These are phyloP conservation scores for Neurospora cerealis DNA, from an alignment of 495 filamentous ascomycete species.

Conservation along the genomic window DNA sequence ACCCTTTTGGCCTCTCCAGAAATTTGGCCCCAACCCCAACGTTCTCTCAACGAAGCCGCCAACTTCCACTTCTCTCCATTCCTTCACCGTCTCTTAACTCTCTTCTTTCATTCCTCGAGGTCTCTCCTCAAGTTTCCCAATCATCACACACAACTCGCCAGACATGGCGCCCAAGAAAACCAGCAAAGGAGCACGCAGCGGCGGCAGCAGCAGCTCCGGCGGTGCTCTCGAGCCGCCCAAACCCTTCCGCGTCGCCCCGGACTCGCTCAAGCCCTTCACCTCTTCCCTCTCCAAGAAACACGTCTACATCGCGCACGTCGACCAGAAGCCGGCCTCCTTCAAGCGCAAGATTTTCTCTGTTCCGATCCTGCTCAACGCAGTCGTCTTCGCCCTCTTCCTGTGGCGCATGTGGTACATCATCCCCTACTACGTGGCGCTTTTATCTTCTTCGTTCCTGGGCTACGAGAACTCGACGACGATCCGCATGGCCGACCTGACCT, in stretches of 20 bases:
- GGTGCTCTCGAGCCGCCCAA: constrained; percentile 28
- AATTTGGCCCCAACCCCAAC: neutral
- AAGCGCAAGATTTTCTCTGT: constrained; percentile 71
- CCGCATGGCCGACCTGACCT: constrained; percentile 40
- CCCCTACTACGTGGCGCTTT: constrained; percentile 56
- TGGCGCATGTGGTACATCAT: constrained; percentile 50
- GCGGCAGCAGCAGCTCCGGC: constrained; percentile 1
- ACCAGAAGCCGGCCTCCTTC: constrained; percentile 49
- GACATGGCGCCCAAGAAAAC: constrained; percentile 17
- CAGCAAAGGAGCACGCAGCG: neutral
- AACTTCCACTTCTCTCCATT: neutral
- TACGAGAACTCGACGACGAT: constrained; percentile 48
- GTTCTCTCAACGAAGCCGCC: neutral
- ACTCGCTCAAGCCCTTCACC: constrained; percentile 50
- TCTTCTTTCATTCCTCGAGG: neutral
- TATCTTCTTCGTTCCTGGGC: constrained; percentile 47
- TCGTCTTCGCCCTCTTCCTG: constrained; percentile 46
- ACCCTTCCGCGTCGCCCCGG: constrained; percentile 55
- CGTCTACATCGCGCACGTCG: constrained; percentile 74
- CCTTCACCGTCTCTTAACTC: neutral
- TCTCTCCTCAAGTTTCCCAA: neutral
- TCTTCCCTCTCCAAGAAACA: constrained; percentile 47
- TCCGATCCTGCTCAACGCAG: constrained; percentile 58
- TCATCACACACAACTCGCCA: neutral
- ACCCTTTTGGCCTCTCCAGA: neutral